Conservation (phyloP, 345 rosid genomes). For the Acer yangbiense region DNA sequence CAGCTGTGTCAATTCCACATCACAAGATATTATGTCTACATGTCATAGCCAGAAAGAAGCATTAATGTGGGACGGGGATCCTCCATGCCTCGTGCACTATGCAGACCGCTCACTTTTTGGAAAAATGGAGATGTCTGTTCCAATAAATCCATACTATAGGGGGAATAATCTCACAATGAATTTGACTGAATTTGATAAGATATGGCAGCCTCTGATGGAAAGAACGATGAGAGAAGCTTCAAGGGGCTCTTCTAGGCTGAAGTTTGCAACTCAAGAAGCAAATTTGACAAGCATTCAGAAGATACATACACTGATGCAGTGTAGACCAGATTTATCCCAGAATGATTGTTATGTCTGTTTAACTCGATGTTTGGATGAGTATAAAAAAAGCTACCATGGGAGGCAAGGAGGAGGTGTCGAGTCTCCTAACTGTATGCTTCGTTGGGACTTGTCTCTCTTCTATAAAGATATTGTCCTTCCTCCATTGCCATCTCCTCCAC, state of each 20-base stretch:
- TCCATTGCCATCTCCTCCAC: neutral
- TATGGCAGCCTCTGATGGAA: constrained; percentile 35
- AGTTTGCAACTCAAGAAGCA: constrained; percentile 25
- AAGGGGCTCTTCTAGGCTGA: neutral
- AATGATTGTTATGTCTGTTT: constrained; percentile 16
- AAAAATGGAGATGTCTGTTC: too few species aligned
- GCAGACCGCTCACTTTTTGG: constrained; percentile 31
- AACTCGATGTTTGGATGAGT: too few species aligned
- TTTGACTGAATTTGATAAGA: constrained; percentile 23
- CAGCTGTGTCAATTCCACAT: neutral
- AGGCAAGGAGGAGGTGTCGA: constrained; percentile 23
- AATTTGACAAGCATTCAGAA: neutral
- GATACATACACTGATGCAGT: constrained; percentile 37
- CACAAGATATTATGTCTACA: neutral
- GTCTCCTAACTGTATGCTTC: constrained; percentile 26
- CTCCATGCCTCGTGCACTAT: constrained; percentile 39
- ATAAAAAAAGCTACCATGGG: neutral
- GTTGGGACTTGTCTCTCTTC: constrained; percentile 32
- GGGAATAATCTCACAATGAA: too few species aligned
- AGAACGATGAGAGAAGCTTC: constrained; percentile 12
- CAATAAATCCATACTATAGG: too few species aligned
- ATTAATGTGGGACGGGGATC: constrained; percentile 14
- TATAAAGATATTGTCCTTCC: constrained; percentile 5
- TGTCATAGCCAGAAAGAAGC: constrained; percentile 43
- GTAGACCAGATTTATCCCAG: constrained; percentile 40